These are phyloP conservation scores for Nasturtium officinale DNA, from an alignment of 345 rosid genomes.

Conservation along the genomic window DNA sequence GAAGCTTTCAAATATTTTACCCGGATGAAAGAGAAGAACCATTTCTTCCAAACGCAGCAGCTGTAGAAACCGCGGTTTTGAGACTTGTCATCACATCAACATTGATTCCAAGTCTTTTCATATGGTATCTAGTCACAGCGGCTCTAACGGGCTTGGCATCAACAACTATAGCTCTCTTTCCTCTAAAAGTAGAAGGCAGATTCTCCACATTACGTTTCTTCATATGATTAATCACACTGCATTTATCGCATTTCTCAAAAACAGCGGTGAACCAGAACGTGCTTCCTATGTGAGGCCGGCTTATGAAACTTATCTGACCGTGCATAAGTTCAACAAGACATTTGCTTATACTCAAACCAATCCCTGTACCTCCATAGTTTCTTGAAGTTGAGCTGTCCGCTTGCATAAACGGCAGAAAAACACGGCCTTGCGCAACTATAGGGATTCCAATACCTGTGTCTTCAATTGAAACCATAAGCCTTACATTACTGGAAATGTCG, in stretches of 20 bases:
- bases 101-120: constrained; percentile 83
- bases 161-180: constrained; percentile 78
- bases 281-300: constrained; percentile 82
- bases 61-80: constrained; percentile 37
- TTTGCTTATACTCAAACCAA: constrained; percentile 95
- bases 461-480: constrained; percentile 80
- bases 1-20: constrained; percentile 43
- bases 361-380: constrained; percentile 91
- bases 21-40: constrained; percentile 51
- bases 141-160: constrained; percentile 92
- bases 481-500: constrained; percentile 50
- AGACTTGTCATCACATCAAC: constrained; percentile 66
- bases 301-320: constrained; percentile 80
- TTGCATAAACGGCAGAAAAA: constrained; percentile 96
- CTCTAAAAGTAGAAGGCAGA: constrained; percentile 70
- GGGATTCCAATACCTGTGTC: constrained; percentile 98
- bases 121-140: constrained; percentile 82
- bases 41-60: constrained; percentile 48
- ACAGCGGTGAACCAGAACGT: constrained; percentile 80
- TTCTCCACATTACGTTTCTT: constrained; percentile 66
- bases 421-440: constrained; percentile 74
- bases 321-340: constrained; percentile 94
- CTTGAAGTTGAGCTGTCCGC: constrained; percentile 98
- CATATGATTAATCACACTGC: constrained; percentile 32
- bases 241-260: constrained; percentile 57